Evolutionary conservation across 768 basidiomycete species (phyloP).

Genomic region (Boletellus ananas): DNA sequence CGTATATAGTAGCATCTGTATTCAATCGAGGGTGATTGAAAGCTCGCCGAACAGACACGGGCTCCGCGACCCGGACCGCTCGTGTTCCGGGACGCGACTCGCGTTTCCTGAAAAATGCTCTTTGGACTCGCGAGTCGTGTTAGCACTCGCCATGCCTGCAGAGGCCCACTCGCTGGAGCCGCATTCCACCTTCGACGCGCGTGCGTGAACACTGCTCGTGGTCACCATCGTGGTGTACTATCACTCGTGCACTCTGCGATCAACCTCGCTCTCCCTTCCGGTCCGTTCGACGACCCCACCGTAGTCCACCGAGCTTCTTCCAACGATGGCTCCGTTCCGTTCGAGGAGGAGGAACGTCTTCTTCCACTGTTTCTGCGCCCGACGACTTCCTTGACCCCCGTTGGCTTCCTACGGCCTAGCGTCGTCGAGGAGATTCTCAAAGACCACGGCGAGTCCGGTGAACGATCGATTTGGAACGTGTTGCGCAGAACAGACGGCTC

Average conservation of each 20-base stretch:
- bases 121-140: neutral
- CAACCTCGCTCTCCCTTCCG: slow-evolving; percentile 25
- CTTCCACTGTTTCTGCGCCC: slow-evolving; percentile 20
- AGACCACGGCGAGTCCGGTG: slow-evolving; percentile 3
- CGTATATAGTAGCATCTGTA: neutral
- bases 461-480: slow-evolving; percentile 17
- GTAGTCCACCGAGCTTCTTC: slow-evolving; percentile 18
- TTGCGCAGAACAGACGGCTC: slow-evolving; percentile 9
- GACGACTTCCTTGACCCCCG: slow-evolving; percentile 5
- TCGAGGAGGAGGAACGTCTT: slow-evolving; percentile 18
- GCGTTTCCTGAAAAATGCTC: neutral
- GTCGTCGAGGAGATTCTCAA: slow-evolving; percentile 13
- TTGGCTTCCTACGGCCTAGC: slow-evolving; percentile 19
- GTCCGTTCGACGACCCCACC: slow-evolving; percentile 19
- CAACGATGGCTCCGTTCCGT: neutral
- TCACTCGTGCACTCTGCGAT: slow-evolving; percentile 23
- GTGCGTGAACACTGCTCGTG: neutral
- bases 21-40: no score
- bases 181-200: neutral
- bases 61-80: neutral
- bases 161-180: no score
- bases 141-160: neutral
- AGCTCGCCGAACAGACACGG: neutral
- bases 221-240: slow-evolving; percentile 10
- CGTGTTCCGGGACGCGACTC: neutral